Percentiles rank a stretch among this genome's conserved stretches.
These are phyloP conservation scores for Stagonosporopsis rhizophila DNA, from an alignment of 2,329 filamentous ascomycete species.

Conservation along the genomic window DNA sequence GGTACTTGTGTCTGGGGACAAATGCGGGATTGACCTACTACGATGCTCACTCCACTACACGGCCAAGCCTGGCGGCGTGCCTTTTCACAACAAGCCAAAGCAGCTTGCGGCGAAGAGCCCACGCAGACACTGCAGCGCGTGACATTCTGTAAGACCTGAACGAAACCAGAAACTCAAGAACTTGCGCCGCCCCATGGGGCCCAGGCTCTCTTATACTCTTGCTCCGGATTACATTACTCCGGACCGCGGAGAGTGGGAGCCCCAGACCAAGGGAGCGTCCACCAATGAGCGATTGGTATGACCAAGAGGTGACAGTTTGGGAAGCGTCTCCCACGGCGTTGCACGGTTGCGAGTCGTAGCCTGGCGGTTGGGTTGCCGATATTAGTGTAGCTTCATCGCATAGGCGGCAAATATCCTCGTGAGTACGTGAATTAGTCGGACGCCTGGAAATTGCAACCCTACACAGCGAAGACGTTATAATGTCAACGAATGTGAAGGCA, in stretches of 20 bases:
- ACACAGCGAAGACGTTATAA: background rate
- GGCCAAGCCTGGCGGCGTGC: conserved; percentile 14
- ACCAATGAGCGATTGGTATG: conserved; percentile 16
- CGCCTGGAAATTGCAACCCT: background rate
- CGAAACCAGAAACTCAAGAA: background rate
- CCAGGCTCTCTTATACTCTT: conserved; percentile 15
- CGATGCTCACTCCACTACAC: conserved; percentile 14
- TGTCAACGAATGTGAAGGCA: background rate
- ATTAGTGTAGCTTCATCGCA: conserved; percentile 14
- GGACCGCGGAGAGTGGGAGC: conserved; percentile 20
- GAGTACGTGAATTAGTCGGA: background rate
- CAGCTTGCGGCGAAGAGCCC: conserved; percentile 18
- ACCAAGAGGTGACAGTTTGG: conserved; percentile 13
- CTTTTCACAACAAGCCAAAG: conserved; percentile 17
- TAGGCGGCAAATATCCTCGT: background rate
- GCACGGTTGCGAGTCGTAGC: conserved; percentile 7
- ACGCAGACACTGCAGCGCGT: conserved; percentile 15
- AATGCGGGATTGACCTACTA: conserved; percentile 13
- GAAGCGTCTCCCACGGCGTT: conserved; percentile 2
- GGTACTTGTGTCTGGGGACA: conserved; percentile 7
- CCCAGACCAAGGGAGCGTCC: conserved; percentile 10
- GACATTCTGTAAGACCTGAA: conserved; percentile 5
- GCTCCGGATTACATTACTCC: conserved; percentile 18
- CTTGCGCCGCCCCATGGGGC: conserved; percentile 14
- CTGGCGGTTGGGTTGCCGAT: conserved; percentile 14